A percentile compares a stretch with the other conserved stretches of the same genome.
Evolutionary conservation across 2,329 filamentous ascomycete species (phyloP).

Genomic region (Arthroderma uncinatum): DNA sequence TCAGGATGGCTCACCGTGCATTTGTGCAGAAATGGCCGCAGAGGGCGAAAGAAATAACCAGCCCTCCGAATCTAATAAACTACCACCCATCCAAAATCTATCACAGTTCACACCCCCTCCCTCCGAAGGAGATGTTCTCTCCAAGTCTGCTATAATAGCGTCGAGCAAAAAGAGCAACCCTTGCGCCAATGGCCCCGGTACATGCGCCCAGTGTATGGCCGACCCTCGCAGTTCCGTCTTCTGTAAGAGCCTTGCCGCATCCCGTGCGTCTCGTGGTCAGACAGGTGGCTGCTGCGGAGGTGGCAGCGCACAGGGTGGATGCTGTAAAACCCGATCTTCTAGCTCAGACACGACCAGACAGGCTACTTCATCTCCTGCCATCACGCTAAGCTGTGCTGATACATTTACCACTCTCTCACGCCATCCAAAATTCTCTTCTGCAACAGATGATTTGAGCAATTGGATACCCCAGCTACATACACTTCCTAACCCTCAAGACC

Average conservation of each 20-base stretch:
- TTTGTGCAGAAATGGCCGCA: conserved; percentile 58
- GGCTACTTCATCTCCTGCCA: conserved; percentile 28
- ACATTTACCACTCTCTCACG: conserved; percentile 68
- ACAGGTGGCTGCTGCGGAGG: conserved; percentile 43
- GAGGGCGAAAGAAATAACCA: conserved; percentile 36
- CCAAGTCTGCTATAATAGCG: conserved; percentile 31
- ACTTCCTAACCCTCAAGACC: conserved; percentile 31
- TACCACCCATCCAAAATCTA: conserved; percentile 38
- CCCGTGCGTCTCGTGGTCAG: conserved; percentile 27
- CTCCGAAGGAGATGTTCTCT: conserved; percentile 47
- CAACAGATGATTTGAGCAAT: conserved; percentile 60
- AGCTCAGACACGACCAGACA: conserved; percentile 18
- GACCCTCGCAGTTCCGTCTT: conserved; percentile 74
- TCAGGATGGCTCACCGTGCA: conserved; percentile 68
- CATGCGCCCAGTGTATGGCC: conserved; percentile 64
- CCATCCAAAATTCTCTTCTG: conserved; percentile 63
- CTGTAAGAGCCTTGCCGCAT: conserved; percentile 68
- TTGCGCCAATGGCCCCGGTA: conserved; percentile 60
- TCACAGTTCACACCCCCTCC: conserved; percentile 43
- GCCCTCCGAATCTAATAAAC: conserved; percentile 31
- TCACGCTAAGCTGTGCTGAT: conserved; percentile 63
- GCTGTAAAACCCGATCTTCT: conserved; percentile 42
- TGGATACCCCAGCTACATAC: conserved; percentile 66
- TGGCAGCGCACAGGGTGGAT: conserved; percentile 49
- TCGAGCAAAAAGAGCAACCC: conserved; percentile 28